Conservation (phyloP, 495 filamentous ascomycete genomes). For the Daldinia vernicosa region DNA sequence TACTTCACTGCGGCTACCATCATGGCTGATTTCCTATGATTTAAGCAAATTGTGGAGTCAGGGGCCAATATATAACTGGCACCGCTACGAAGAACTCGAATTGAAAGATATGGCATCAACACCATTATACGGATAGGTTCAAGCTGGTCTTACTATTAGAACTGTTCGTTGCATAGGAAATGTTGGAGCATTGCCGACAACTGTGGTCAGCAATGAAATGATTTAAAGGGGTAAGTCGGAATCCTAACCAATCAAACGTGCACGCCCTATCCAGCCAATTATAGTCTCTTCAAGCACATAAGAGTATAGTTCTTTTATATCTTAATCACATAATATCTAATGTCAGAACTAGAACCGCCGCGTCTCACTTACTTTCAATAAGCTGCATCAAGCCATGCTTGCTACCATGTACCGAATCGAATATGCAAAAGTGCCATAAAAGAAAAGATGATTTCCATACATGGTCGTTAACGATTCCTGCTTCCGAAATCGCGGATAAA, state of each 20-base stretch:
- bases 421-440: background rate
- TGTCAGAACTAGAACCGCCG: background rate
- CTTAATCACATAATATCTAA: background rate
- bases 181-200: background rate
- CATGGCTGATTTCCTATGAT: background rate
- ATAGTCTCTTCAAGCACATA: background rate
- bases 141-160: background rate
- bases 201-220: background rate
- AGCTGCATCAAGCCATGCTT: background rate
- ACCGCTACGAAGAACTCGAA: background rate
- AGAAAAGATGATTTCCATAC: background rate
- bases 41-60: background rate
- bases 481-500: constrained; percentile 2
- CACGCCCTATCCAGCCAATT: background rate
- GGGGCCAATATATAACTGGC: background rate
- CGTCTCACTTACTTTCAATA: background rate
- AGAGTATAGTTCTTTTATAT: background rate
- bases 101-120: background rate
- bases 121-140: background rate
- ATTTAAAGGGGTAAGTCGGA: background rate
- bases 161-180: background rate
- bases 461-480: background rate
- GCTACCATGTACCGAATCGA: background rate
- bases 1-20: background rate
- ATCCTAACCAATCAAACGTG: background rate